Evolutionary conservation across 345 rosid genomes (phyloP).

Genomic region (Camelina sativa): DNA sequence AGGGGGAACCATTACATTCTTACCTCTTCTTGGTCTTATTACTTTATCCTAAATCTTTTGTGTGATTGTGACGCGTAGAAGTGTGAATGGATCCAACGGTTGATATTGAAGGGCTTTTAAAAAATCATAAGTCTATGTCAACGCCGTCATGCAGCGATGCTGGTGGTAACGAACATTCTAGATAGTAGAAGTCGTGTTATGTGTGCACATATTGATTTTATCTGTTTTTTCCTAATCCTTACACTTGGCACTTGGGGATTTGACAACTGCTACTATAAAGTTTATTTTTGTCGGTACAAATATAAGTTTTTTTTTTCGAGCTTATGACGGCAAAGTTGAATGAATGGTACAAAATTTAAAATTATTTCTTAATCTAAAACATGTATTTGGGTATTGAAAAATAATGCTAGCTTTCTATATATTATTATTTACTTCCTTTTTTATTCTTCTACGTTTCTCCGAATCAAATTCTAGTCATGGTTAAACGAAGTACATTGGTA

Average conservation of each 20-base stretch:
- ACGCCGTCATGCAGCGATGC: background rate
- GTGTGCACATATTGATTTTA: background rate
- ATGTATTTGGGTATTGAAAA: no score
- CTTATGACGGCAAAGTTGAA: no score
- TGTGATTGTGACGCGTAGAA: no score
- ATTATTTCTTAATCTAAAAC: no score
- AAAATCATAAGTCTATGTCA: background rate
- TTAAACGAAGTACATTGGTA: no score
- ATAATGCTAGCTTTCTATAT: no score
- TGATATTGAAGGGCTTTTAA: background rate
- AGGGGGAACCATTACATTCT: background rate
- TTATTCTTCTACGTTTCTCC: no score
- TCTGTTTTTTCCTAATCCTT: background rate
- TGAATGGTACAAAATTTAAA: no score
- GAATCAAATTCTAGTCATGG: no score
- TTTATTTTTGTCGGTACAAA: background rate
- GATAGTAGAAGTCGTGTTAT: background rate
- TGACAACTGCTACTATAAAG: no score
- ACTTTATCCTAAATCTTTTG: no score
- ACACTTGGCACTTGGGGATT: background rate
- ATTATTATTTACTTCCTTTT: no score
- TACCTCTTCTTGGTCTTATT: background rate
- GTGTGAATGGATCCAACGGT: background rate
- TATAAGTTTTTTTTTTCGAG: background rate
- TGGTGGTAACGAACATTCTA: background rate